Base-by-base conservation (phyloP, 2,329 filamentous ascomycete genomes). In the Trichocomaceae sp. region DNA sequence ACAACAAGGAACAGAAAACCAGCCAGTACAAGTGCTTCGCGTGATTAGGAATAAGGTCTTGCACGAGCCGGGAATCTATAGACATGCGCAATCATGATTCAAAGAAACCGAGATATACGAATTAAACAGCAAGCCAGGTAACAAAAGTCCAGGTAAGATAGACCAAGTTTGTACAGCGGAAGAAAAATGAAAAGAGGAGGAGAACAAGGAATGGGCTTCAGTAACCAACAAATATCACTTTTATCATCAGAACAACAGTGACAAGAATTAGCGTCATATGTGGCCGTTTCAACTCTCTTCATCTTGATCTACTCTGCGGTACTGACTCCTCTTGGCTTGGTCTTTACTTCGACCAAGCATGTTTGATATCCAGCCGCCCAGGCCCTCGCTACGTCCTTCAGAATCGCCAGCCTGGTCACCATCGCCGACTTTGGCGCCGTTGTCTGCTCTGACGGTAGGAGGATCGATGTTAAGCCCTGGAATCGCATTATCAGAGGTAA, bases 381-480 rank as follows among this genome's bases (percentile, higher is more conserved):
- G 72, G 3, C 85, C 84, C 62, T 86, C 81, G 15, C 66, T 65
- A 19, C 63, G 67, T 37, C 66, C 62, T 15, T 59, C 48, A 51
- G 67, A 67, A 35, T 69, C 64, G 2, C 26, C 26, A 29, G 26
- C 5, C 26, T 29, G 26, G 8, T 29, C 26, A 12, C 71, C 62
- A n/a, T 63, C 48, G 33, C 57, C 59, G 47, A 74, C 69, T 66
- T 81, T 83, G 52, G 77, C 77, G 57, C 78, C 77, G 41, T 73
- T 63, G 41, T 65, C 69, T 44, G 77, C 71, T 26, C 74, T 70
- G 2, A 88, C 77, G 49, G 83, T 78, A 1, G 90, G 88, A 5
- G 89, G 87, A 41, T 95, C 85, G 55, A 96, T 87, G 63, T 90
- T 84, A 55, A 96, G 78, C 8, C 87, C 85, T 1, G 90, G 90